A percentile compares a stretch with the other conserved stretches of the same genome.
Evolutionary conservation across 345 rosid species (phyloP).

Genomic region (Gossypioides kirkii): DNA sequence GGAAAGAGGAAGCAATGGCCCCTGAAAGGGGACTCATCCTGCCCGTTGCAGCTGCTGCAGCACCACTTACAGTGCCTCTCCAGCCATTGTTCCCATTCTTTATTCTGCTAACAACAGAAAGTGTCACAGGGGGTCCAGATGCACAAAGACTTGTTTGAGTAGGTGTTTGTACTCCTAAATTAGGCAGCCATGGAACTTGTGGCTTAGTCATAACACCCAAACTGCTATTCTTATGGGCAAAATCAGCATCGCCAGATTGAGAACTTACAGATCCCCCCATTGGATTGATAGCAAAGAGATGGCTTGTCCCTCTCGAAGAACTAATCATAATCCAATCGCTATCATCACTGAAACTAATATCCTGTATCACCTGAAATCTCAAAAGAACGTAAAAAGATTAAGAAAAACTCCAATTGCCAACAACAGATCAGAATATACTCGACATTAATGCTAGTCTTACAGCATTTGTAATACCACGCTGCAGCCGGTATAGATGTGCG

Average conservation of each 20-base stretch:
- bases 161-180: slow-evolving; percentile 25
- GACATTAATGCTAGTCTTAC: slow-evolving; percentile 38
- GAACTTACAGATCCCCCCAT: slow-evolving; percentile 42
- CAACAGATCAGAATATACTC: background rate
- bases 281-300: slow-evolving; percentile 77
- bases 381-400: background rate
- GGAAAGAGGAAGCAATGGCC: slow-evolving; percentile 71
- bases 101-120: slow-evolving; percentile 76
- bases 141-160: slow-evolving; percentile 36
- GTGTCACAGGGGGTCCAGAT: slow-evolving; percentile 55
- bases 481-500: slow-evolving; percentile 79
- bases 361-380: slow-evolving; percentile 77
- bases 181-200: slow-evolving; percentile 37
- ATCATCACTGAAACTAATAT: slow-evolving; percentile 82
- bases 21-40: slow-evolving; percentile 55
- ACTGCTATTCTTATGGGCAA: slow-evolving; percentile 27
- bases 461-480: slow-evolving; percentile 93
- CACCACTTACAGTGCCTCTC: slow-evolving; percentile 71
- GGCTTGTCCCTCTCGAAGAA: slow-evolving; percentile 94
- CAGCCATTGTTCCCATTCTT: slow-evolving; percentile 73
- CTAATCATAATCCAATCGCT: slow-evolving; percentile 87
- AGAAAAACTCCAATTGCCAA: background rate
- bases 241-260: slow-evolving; percentile 30
- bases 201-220: slow-evolving; percentile 29
- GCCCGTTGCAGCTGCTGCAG: slow-evolving; percentile 89